Percentiles rank a stretch among this genome's conserved stretches.
phyloP scores from a whole-genome alignment of 768 basidiomycete species.

The Antrodiella citrinella region DNA sequence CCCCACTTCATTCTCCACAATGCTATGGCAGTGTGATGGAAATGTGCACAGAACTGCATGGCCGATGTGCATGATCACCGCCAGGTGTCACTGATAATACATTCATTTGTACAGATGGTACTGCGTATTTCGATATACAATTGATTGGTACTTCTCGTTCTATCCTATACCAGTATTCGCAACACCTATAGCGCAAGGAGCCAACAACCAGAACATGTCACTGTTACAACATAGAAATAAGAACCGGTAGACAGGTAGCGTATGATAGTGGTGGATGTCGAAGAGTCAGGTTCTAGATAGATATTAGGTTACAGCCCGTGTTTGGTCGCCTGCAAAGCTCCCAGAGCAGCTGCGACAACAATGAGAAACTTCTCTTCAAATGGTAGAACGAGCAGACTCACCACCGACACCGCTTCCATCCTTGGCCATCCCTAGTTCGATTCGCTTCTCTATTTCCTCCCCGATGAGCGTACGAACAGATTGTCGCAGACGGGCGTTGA shows the following conservation, averaged over 20 bases:
- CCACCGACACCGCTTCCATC: slow-evolving; percentile 98
- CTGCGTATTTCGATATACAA: background rate
- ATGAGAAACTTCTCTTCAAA: background rate
- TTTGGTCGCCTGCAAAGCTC: slow-evolving; percentile 77
- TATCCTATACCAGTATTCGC: background rate
- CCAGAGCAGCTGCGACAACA: slow-evolving; percentile 72
- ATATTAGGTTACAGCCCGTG: slow-evolving; percentile 19
- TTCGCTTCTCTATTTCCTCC: slow-evolving; percentile 65
- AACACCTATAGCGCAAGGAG: background rate
- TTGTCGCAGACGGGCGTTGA: slow-evolving; percentile 64
- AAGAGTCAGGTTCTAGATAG: background rate
- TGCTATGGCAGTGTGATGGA: no score
- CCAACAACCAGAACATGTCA: background rate
- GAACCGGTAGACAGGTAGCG: background rate
- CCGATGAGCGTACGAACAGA: slow-evolving; percentile 75
- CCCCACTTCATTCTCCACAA: no score
- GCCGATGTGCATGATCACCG: no score
- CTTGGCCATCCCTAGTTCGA: slow-evolving; percentile 89
- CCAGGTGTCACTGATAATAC: no score
- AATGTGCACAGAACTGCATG: no score
- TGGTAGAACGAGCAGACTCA: slow-evolving; percentile 32
- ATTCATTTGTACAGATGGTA: background rate
- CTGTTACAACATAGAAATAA: slow-evolving; percentile 5
- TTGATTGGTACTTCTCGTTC: background rate
- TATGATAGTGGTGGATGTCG: no score